Base-by-base conservation (phyloP, 1,139 yeast species). In the Starmera stellimalicola region DNA sequence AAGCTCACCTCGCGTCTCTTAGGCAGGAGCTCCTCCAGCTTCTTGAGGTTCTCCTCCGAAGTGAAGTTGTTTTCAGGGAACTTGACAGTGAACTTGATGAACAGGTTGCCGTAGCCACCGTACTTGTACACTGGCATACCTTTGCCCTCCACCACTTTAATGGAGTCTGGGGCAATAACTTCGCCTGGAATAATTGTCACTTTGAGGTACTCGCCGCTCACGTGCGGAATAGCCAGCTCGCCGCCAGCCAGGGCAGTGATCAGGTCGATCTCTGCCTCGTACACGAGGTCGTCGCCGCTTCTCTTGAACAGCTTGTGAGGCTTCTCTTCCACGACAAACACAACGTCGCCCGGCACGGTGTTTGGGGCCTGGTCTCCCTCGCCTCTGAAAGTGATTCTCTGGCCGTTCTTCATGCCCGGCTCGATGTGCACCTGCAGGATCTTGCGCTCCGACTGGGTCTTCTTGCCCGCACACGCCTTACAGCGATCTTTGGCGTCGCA, bases 311-410 rank as follows among this genome's bases (percentile, higher is more conserved):
- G 58, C 27, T 73, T 76, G 58, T 93, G 91, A 40, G 85, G 81
- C 65, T 78, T 83, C 67, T 88, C 95, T 46, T 84, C 91, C 47
- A 91, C 74, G 31, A 87, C 82, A 48, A 91, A 88, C 41, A 91
- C 71, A 45, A 93, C 97, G 59, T 91, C 98, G 58, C 99, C 99
- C 19, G 98, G 95, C 41, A 88, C 77, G 42, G 85, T 73, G 57
- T 81, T 87, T 39, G 98, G 98, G 47, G 84, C 94, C 62, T 91
- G 96, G 62, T 93, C 98, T 54, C 97, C 97, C 67, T 88, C 96
- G 46, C 96, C 97, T 50, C 77, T 70, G 68, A 88, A 91, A 6
- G 78, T 85, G 51, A 93, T 73, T 62, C 78, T 78, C 65, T 88
- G 95, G 38, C 96, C 96, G 54, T 87, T 83, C 55, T 71, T 79